These are phyloP conservation scores for Vitellaria paradoxa DNA, from an alignment of 179 eudicot species.

Conservation along the genomic window DNA sequence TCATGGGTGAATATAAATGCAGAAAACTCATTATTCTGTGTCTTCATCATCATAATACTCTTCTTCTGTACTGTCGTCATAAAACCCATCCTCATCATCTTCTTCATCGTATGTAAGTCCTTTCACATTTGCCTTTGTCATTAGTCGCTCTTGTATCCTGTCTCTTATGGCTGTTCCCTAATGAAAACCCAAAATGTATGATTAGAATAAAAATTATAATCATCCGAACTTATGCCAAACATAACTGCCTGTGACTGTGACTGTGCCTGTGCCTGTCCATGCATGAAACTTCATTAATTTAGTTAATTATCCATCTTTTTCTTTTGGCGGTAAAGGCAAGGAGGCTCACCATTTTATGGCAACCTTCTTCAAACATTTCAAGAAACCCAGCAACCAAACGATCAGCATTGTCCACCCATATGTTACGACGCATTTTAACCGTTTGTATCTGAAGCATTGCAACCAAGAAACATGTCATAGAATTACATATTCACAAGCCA, in stretches of 20 bases:
- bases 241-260: not conserved
- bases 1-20: not conserved
- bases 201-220: not conserved
- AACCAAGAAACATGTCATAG: not conserved
- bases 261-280: not conserved
- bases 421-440: conserved; percentile 69
- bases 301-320: not conserved
- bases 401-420: conserved; percentile 97
- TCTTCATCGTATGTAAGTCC: conserved; percentile 36
- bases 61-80: conserved; percentile 37
- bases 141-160: conserved; percentile 61
- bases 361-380: conserved; percentile 99
- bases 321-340: not conserved
- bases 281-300: not conserved
- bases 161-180: conserved; percentile 86
- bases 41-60: conserved; percentile 52
- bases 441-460: conserved; percentile 68
- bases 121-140: conserved; percentile 33
- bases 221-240: not conserved
- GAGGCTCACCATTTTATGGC: conserved; percentile 82
- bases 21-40: conserved; percentile 9
- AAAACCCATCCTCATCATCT: conserved; percentile 33
- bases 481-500: not conserved
- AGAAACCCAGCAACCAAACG: conserved; percentile 98
- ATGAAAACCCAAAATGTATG: not conserved